These are phyloP conservation scores for Panicum hallii DNA, from an alignment of 202 grass and related monocot species.

Conservation along the genomic window DNA sequence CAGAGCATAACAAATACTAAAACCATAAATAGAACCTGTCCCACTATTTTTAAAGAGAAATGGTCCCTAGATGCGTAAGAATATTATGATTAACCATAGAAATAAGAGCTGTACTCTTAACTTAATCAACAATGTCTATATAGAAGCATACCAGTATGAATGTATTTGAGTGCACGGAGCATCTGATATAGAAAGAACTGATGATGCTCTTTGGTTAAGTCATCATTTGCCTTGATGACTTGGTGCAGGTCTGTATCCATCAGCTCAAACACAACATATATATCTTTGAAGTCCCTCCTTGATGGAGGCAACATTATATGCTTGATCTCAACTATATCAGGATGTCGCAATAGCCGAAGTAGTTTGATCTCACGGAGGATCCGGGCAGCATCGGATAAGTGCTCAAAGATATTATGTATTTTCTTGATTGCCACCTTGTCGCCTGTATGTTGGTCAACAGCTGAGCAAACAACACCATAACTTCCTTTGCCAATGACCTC, in stretches of 20 bases:
- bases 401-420: slow-evolving; percentile 96
- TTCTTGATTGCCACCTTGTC: slow-evolving; percentile 99
- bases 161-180: slow-evolving; percentile 93
- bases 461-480: slow-evolving; percentile 95
- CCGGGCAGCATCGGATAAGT: slow-evolving; percentile 86
- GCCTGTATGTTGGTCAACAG: slow-evolving; percentile 79
- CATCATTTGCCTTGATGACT: slow-evolving; percentile 98
- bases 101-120: slow-evolving; percentile 17
- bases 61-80: neutral
- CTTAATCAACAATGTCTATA: slow-evolving; percentile 6
- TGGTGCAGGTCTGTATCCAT: slow-evolving; percentile 99
- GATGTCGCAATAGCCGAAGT: slow-evolving; percentile 82
- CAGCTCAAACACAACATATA: slow-evolving; percentile 98
- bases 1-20: slow-evolving; percentile 22
- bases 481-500: slow-evolving; percentile 97
- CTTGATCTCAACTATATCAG: slow-evolving; percentile 98
- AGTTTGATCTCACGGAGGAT: slow-evolving; percentile 98
- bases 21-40: neutral
- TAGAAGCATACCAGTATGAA: slow-evolving; percentile 86
- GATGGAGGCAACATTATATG: slow-evolving; percentile 98
- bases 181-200: slow-evolving; percentile 99
- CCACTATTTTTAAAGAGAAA: slow-evolving; percentile 19
- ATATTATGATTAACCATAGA: neutral
- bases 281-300: slow-evolving; percentile 96
- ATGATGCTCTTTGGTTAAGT: slow-evolving; percentile 91